phyloP scores from a whole-genome alignment of 2,329 filamentous ascomycete genomes.

The Elsinoe batatas region DNA sequence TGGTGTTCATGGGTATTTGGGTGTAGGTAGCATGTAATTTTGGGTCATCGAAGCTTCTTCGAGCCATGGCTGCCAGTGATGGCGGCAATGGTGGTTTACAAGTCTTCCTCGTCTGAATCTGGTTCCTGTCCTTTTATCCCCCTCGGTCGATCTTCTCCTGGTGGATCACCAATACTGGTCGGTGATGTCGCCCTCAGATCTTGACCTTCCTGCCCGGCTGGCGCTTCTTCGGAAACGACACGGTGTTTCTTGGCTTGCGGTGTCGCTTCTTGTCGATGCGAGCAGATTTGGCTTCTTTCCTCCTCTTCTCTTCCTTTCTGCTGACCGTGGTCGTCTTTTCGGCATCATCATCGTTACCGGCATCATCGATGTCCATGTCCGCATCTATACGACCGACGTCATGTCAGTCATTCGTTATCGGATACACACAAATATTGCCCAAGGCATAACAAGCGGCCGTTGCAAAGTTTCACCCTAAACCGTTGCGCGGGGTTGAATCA shows the following conservation, averaged over 20 bases:
- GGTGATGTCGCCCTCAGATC: constrained; percentile 17
- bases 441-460: constrained; percentile 9
- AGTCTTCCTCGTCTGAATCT: too few relatives aligned
- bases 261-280: constrained; percentile 28
- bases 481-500: constrained; percentile 22
- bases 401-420: constrained; percentile 23
- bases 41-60: background rate
- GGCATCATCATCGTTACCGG: constrained; percentile 17
- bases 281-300: constrained; percentile 26
- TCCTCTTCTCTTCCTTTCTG: constrained; percentile 17
- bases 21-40: background rate
- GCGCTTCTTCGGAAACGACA: constrained; percentile 27
- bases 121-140: too few relatives aligned
- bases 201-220: constrained; percentile 20
- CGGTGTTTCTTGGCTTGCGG: constrained; percentile 30
- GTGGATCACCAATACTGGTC: too few relatives aligned
- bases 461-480: constrained; percentile 15
- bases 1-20: background rate
- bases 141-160: too few relatives aligned
- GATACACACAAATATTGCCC: constrained; percentile 16
- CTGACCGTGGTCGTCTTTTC: constrained; percentile 15
- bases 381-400: constrained; percentile 15
- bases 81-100: too few relatives aligned
- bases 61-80: too few relatives aligned
- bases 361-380: constrained; percentile 32